Base-by-base conservation (phyloP, 768 basidiomycete genomes). In the Phaeotremella skinneri region DNA sequence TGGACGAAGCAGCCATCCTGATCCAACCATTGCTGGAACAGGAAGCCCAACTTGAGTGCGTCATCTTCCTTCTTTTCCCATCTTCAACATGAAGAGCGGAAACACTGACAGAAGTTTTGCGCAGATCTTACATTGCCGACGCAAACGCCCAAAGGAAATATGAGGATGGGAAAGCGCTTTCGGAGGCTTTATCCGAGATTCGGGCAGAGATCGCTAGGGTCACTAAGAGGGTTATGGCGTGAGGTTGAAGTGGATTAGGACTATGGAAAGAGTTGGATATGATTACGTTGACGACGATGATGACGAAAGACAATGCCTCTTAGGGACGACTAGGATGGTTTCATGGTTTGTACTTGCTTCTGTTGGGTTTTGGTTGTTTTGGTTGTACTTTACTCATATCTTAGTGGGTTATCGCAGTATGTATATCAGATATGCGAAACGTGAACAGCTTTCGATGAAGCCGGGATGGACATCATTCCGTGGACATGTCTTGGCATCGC, bases 1-100 rank as follows among this genome's bases (percentile, higher is more conserved):
- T 83, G 0, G 86, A 88, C 62, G 85, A 89, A 2, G 77, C 90
- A 21, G 90, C 91, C 2, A 80, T 83, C 42, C 79, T 81, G 5
- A 79, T 97, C 16, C 92, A 97, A 66, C 92, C 92, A 2, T 79
- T 97, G 13, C 82, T 97, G 16, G 92, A 97, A 77, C 94, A 98
- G 76, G 94, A 99, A 77, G 87, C 88, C 2, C 81, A 97, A 48
- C 82, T 99, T 20, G 89, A 93, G 76, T 71, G 54, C 63, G 73
- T 68, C 25, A 7, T 49, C 29, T 23, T 26, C 30, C 39, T 55
- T 61, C 41, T 37, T 43, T 39, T 31, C 20, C 20, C n/a, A 20
- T 47, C 41, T 45, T 55, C 54, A 21, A 4, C 39, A 27, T 29
- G 39, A 30, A 31, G 49, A 51, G 21, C 11, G 13, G 20, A 5